phyloP scores from a whole-genome alignment of 176 grass and related monocot species.

The Avena insularis region DNA sequence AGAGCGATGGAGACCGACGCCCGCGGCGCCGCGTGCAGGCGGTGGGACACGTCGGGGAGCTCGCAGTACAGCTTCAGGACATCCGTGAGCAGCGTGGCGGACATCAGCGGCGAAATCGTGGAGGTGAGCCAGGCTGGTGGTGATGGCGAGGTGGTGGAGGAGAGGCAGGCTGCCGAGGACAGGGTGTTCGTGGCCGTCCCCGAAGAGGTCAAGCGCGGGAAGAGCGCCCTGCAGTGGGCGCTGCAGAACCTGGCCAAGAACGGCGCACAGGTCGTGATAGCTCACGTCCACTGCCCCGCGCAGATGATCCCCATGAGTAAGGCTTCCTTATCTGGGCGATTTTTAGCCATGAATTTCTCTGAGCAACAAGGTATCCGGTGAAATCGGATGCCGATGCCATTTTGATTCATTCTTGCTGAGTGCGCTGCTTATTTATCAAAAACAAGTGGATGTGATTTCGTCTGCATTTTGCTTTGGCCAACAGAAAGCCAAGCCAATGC shows the following conservation, averaged over 20 bases:
- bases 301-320: conserved; percentile 62
- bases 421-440: not conserved
- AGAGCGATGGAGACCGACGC: conserved; percentile 21
- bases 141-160: not conserved
- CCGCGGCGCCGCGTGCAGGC: not conserved
- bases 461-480: not conserved
- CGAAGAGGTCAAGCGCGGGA: conserved; percentile 55
- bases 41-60: conserved; percentile 40
- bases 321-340: not conserved
- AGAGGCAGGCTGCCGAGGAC: not conserved
- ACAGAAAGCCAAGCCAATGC: not conserved
- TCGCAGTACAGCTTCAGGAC: conserved; percentile 49
- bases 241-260: conserved; percentile 60
- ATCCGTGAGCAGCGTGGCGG: conserved; percentile 31
- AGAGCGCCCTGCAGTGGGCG: conserved; percentile 58
- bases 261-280: conserved; percentile 45
- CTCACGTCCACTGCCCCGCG: conserved; percentile 62
- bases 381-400: not conserved
- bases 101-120: conserved; percentile 22
- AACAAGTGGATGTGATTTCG: not conserved
- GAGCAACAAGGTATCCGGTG: not conserved
- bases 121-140: not conserved
- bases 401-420: not conserved
- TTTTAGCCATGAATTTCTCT: not conserved
- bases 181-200: conserved; percentile 69